Evolutionary conservation across 2,329 filamentous ascomycete genomes (phyloP).

Genomic region (Talaromyces albobiverticillius): DNA sequence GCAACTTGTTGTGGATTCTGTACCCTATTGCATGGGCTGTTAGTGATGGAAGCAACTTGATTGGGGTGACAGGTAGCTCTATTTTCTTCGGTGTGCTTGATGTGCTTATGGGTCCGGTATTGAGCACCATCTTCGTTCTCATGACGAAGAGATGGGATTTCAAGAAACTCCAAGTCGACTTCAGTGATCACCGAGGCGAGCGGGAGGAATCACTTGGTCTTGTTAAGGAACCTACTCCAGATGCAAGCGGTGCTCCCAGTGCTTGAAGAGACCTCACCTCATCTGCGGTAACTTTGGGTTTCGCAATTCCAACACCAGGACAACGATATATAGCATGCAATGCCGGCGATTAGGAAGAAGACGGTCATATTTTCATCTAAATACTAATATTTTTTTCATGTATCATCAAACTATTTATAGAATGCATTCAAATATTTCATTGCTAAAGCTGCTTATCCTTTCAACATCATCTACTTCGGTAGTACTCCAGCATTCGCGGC

Average conservation of each 20-base stretch:
- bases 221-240: neutral
- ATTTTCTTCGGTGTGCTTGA: conserved; percentile 58
- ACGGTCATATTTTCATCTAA: no score
- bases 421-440: no score
- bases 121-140: conserved; percentile 34
- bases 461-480: no score
- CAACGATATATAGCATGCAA: no score
- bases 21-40: conserved; percentile 57
- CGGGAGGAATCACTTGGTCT: neutral
- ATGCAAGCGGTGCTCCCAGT: neutral
- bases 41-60: conserved; percentile 52
- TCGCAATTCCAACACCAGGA: no score
- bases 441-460: no score
- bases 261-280: neutral
- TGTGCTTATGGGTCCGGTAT: conserved; percentile 46
- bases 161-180: conserved; percentile 49
- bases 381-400: no score
- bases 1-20: conserved; percentile 34
- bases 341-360: no score
- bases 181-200: conserved; percentile 44
- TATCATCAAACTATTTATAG: no score
- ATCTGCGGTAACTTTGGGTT: no score
- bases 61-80: conserved; percentile 45
- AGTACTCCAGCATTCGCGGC: neutral
- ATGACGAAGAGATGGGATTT: conserved; percentile 51